These are phyloP conservation scores for Calonectria leucothoes DNA, from an alignment of 2,329 filamentous ascomycete genomes.

Conservation along the genomic window DNA sequence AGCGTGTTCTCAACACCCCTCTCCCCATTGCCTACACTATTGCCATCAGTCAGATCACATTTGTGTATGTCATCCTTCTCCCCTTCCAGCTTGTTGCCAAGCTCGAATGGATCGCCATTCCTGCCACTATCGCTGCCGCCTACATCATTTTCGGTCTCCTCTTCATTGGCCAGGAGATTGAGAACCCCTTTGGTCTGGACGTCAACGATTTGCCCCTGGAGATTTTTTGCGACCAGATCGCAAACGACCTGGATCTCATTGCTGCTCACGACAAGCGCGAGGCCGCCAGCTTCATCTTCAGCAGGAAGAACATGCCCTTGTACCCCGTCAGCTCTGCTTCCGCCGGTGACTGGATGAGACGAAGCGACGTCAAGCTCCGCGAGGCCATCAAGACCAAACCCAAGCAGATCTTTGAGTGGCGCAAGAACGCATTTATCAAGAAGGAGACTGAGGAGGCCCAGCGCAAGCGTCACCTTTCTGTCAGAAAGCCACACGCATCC, in stretches of 20 bases:
- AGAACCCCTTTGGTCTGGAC: conserved; percentile 86
- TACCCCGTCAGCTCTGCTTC: conserved; percentile 63
- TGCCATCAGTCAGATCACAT: conserved; percentile 86
- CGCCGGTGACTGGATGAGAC: conserved; percentile 52
- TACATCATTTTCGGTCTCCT: conserved; percentile 86
- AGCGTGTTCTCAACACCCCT: conserved; percentile 85
- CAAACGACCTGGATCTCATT: conserved; percentile 80
- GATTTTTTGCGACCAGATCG: conserved; percentile 79
- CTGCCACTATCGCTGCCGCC: conserved; percentile 76
- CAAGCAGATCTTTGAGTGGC: conserved; percentile 49
- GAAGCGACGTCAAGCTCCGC: conserved; percentile 54
- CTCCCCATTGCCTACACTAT: conserved; percentile 87
- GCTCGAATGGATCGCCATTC: conserved; percentile 81
- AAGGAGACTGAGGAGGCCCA: conserved; percentile 30
- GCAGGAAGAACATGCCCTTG: conserved; percentile 61
- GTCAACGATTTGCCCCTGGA: conserved; percentile 86
- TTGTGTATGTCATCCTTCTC: conserved; percentile 83
- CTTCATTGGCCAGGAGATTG: conserved; percentile 82
- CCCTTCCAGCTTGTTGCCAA: conserved; percentile 80
- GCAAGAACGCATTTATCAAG: conserved; percentile 34
- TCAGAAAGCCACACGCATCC: background rate
- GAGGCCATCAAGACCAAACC: conserved; percentile 55
- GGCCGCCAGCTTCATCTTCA: conserved; percentile 47
- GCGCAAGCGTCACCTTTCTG: conserved; percentile 15
- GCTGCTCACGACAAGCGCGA: conserved; percentile 60